phyloP scores from a whole-genome alignment of 116 monocot genomes.

The Dioscorea cayenensis region DNA sequence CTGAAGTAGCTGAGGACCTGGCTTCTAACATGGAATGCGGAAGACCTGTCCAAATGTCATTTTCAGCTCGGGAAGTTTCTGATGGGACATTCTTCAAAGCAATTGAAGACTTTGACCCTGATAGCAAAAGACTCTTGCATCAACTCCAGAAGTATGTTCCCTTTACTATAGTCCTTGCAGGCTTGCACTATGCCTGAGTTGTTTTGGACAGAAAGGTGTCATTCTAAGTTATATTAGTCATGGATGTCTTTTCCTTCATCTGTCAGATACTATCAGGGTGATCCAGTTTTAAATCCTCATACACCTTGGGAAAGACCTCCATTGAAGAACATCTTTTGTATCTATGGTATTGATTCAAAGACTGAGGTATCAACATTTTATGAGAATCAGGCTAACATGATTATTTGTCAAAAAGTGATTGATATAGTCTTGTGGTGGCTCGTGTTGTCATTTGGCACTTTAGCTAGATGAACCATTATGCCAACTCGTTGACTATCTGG shows the following conservation, averaged over 20 bases:
- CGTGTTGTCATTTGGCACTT: no score
- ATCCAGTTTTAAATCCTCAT: slow-evolving; percentile 91
- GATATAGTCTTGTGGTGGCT: no score
- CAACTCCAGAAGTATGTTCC: slow-evolving; percentile 69
- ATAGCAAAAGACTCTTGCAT: slow-evolving; percentile 59
- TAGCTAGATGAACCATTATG: neutral
- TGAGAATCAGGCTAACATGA: neutral
- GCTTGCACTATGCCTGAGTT: no score
- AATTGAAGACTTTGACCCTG: slow-evolving; percentile 83
- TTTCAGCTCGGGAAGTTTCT: slow-evolving; percentile 81
- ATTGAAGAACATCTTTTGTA: slow-evolving; percentile 89
- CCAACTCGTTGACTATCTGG: neutral
- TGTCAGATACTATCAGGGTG: slow-evolving; percentile 73
- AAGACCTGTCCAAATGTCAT: slow-evolving; percentile 61
- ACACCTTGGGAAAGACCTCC: slow-evolving; percentile 99
- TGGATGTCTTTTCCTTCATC: neutral
- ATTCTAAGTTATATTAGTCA: neutral
- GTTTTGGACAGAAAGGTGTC: no score
- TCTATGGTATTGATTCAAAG: slow-evolving; percentile 89
- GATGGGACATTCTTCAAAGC: slow-evolving; percentile 97
- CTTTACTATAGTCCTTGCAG: no score
- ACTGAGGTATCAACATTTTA: slow-evolving; percentile 65
- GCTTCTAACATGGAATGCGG: slow-evolving; percentile 59
- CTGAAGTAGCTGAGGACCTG: slow-evolving; percentile 42
- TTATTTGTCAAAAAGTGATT: neutral